Percentiles rank a stretch among this genome's conserved stretches.
phyloP scores from a whole-genome alignment of 352 stramenopile species.

The Blastocystis sp. region DNA sequence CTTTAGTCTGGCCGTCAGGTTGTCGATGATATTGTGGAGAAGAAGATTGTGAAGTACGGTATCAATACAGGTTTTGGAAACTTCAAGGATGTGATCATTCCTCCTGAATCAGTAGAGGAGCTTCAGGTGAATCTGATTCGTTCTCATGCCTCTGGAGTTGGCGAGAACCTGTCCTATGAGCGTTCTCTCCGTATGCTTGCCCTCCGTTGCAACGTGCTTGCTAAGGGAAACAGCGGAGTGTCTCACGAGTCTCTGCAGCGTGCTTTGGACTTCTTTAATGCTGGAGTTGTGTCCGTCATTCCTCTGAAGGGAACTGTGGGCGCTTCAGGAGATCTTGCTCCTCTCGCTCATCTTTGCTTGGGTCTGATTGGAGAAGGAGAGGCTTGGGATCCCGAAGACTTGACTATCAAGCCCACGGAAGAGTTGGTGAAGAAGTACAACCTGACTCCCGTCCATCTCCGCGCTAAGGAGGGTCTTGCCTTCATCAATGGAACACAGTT shows the following conservation, averaged over 20 bases:
- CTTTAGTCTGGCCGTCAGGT: slow-evolving; percentile 69
- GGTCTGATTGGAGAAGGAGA: slow-evolving; percentile 79
- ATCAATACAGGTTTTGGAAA: slow-evolving; percentile 84
- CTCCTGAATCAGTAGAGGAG: slow-evolving; percentile 74
- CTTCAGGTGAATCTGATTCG: slow-evolving; percentile 72
- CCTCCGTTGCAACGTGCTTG: slow-evolving; percentile 78
- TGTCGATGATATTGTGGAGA: slow-evolving; percentile 78
- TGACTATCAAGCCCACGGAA: slow-evolving; percentile 49
- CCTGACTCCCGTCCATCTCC: slow-evolving; percentile 70
- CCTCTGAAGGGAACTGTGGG: slow-evolving; percentile 76
- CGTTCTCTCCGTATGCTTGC: slow-evolving; percentile 78
- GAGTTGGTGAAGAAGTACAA: slow-evolving; percentile 69
- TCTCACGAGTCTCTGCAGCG: slow-evolving; percentile 72
- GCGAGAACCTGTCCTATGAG: slow-evolving; percentile 71
- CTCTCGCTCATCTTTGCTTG: slow-evolving; percentile 76
- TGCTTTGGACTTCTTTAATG: slow-evolving; percentile 74
- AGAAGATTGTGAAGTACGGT: slow-evolving; percentile 76
- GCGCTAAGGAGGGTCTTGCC: slow-evolving; percentile 78
- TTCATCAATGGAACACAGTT: slow-evolving; percentile 83
- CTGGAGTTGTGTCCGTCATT: slow-evolving; percentile 76
- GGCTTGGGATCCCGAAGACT: slow-evolving; percentile 72
- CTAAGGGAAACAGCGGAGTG: slow-evolving; percentile 79
- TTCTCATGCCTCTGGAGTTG: slow-evolving; percentile 70
- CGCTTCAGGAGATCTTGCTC: slow-evolving; percentile 77
- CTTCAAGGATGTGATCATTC: slow-evolving; percentile 81